A percentile compares a stretch with the other conserved stretches of the same genome.
Conservation (phyloP, 768 basidiomycete species). For the Phanerodontia chrysosporium region DNA sequence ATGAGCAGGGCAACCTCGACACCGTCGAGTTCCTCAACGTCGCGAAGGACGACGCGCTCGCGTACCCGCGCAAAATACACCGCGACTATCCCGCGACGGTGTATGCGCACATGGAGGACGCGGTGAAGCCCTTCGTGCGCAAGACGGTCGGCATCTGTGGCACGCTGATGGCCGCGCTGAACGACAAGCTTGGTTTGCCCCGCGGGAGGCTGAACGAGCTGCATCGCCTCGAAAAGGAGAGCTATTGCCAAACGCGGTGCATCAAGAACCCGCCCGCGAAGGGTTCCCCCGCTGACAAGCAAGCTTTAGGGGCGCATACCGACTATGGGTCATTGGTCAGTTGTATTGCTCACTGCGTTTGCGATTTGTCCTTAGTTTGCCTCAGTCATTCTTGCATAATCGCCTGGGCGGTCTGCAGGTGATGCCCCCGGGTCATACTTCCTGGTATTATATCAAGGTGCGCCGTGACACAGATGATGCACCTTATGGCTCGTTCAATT, state of each 20-base stretch:
- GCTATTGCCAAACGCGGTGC: conserved; percentile 29
- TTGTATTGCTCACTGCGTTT: too few relatives aligned
- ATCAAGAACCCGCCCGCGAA: conserved; percentile 29
- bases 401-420: conserved; percentile 67
- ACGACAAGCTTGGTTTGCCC: conserved; percentile 27
- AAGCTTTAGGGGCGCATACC: conserved; percentile 31
- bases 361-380: background rate
- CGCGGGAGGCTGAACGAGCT: conserved; percentile 20
- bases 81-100: conserved; percentile 28
- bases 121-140: conserved; percentile 22
- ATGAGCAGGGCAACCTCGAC: conserved; percentile 28
- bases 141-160: conserved; percentile 24
- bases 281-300: conserved; percentile 21
- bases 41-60: conserved; percentile 31
- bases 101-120: conserved; percentile 22
- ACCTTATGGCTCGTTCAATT: background rate
- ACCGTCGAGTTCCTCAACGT: conserved; percentile 30
- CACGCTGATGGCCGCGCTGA: conserved; percentile 25
- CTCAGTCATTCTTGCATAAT: conserved; percentile 67
- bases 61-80: conserved; percentile 24
- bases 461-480: background rate
- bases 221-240: conserved; percentile 25
- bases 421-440: conserved; percentile 51
- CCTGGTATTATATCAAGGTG: conserved; percentile 68
- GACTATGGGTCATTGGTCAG: conserved; percentile 33